Percentiles rank a stretch among this genome's conserved stretches.
These are phyloP conservation scores for Hibiscus trionum DNA, from an alignment of 345 rosid genomes.

Conservation along the genomic window DNA sequence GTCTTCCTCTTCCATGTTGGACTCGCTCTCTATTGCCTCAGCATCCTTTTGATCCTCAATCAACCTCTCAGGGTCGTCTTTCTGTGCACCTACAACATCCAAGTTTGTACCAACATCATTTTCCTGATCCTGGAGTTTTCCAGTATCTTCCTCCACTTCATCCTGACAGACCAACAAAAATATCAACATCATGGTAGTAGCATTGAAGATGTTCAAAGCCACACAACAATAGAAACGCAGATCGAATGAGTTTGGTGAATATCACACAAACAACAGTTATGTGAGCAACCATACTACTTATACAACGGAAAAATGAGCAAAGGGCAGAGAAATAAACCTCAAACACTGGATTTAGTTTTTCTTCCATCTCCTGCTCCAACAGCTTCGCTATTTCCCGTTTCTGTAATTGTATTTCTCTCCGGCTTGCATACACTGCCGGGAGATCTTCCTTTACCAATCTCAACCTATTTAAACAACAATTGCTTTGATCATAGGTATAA, in stretches of 20 bases:
- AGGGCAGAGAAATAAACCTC: conserved; percentile 39
- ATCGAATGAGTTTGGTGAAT: background rate
- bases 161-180: conserved; percentile 26
- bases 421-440: conserved; percentile 52
- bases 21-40: too few relatives aligned
- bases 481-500: conserved; percentile 11
- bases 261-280: conserved; percentile 9
- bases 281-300: background rate
- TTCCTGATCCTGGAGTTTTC: conserved; percentile 10
- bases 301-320: background rate
- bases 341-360: conserved; percentile 25
- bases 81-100: conserved; percentile 24
- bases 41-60: conserved; percentile 6
- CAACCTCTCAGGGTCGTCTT: conserved; percentile 17
- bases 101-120: conserved; percentile 20
- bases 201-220: background rate
- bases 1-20: too few relatives aligned
- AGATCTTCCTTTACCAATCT: conserved; percentile 57
- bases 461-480: conserved; percentile 42
- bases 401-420: conserved; percentile 45
- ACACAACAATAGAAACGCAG: background rate
- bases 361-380: conserved; percentile 39
- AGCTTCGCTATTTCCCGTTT: background rate
- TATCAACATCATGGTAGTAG: background rate
- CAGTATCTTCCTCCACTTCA: conserved; percentile 10